These are phyloP conservation scores for Pseudonitzschia pungens DNA, from an alignment of 108 stramenopile species.

Conservation along the genomic window DNA sequence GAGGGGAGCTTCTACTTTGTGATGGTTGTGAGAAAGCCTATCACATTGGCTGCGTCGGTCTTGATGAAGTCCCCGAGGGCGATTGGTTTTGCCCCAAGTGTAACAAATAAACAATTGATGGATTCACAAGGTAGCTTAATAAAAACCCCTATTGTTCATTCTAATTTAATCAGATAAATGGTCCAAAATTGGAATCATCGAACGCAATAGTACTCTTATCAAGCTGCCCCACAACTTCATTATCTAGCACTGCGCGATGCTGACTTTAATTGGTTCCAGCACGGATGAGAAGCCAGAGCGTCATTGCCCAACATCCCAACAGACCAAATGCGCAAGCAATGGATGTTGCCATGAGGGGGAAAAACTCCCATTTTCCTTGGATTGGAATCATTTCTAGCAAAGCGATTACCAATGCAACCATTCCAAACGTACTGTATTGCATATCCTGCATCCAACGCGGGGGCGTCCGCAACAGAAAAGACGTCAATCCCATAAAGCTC, in stretches of 20 bases:
- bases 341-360: conserved; percentile 75
- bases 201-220: too few species aligned
- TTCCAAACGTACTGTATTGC: conserved; percentile 21
- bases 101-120: not conserved
- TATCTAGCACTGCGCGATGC: too few species aligned
- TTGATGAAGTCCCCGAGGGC: conserved; percentile 65
- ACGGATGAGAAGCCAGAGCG: conserved; percentile 24
- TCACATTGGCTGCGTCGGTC: conserved; percentile 62
- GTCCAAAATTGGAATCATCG: too few species aligned
- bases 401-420: conserved; percentile 28
- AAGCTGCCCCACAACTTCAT: too few species aligned
- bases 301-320: conserved; percentile 56
- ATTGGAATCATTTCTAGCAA: conserved; percentile 63
- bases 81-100: conserved; percentile 84
- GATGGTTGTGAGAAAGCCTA: conserved; percentile 81
- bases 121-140: not conserved
- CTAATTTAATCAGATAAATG: too few species aligned
- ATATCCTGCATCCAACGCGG: not conserved
- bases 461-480: conserved; percentile 21
- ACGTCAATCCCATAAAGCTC: conserved; percentile 45
- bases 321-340: conserved; percentile 65
- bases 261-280: not conserved
- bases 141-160: not conserved
- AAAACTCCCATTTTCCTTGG: conserved; percentile 65
- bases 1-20: conserved; percentile 66